Evolutionary conservation across 805 yeast species (phyloP).

Genomic region (Kazachstania kunashirensis): DNA sequence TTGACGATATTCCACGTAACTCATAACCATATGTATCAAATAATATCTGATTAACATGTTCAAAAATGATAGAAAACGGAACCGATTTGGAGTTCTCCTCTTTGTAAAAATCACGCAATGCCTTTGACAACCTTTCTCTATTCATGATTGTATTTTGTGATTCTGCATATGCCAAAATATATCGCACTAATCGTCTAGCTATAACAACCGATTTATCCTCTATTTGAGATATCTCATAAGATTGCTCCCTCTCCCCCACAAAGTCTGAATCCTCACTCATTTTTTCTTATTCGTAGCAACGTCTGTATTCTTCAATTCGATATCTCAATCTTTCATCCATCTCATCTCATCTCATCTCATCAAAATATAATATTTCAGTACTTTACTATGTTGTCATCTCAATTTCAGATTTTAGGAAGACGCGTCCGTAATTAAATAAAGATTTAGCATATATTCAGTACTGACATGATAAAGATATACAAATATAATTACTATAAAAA

Average conservation of each 20-base stretch:
- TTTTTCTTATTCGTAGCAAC: too few species aligned
- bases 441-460: too few species aligned
- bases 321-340: too few species aligned
- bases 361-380: too few species aligned
- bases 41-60: slow-evolving; percentile 14
- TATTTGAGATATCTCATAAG: slow-evolving; percentile 1
- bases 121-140: slow-evolving; percentile 13
- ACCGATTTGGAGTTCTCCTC: slow-evolving; percentile 14
- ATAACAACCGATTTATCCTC: slow-evolving; percentile 9
- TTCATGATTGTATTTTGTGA: slow-evolving; percentile 20
- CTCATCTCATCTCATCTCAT: too few species aligned
- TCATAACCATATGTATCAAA: slow-evolving; percentile 22
- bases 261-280: slow-evolving; percentile 1
- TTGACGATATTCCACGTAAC: slow-evolving; percentile 16
- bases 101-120: slow-evolving; percentile 12
- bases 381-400: too few species aligned
- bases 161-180: slow-evolving; percentile 17
- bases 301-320: too few species aligned
- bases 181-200: slow-evolving; percentile 18
- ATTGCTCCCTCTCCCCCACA: neutral
- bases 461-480: too few species aligned
- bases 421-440: too few species aligned
- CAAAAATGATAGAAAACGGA: slow-evolving; percentile 10
- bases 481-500: too few species aligned
- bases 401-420: too few species aligned